phyloP scores from a whole-genome alignment of 805 yeast species.

The Cephaloascus fragrans region DNA sequence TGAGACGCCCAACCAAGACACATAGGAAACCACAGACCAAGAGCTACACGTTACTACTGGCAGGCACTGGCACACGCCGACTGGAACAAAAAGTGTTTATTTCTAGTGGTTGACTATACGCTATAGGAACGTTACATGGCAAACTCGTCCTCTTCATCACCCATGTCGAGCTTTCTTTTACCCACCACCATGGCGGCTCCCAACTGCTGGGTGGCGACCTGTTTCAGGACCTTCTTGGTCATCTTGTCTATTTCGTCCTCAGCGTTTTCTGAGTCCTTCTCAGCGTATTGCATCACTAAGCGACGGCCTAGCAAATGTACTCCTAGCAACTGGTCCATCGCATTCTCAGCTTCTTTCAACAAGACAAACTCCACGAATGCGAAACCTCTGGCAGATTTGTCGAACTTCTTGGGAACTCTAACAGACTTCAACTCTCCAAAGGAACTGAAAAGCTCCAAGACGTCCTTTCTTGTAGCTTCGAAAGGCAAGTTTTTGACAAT shows the following conservation, averaged over 20 bases:
- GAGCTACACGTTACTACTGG: too few species aligned
- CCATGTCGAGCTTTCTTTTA: conserved; percentile 64
- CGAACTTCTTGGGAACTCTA: conserved; percentile 93
- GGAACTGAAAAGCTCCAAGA: conserved; percentile 86
- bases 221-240: conserved; percentile 78
- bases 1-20: too few species aligned
- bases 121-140: too few species aligned
- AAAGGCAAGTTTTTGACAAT: conserved; percentile 95
- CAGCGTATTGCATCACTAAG: conserved; percentile 87
- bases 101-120: too few species aligned
- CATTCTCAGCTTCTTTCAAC: conserved; percentile 83
- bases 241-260: conserved; percentile 86
- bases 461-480: conserved; percentile 88
- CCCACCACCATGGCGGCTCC: conserved; percentile 67
- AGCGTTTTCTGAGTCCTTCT: conserved; percentile 69
- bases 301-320: conserved; percentile 95
- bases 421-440: conserved; percentile 93
- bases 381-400: conserved; percentile 92
- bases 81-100: too few species aligned
- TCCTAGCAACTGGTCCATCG: conserved; percentile 89
- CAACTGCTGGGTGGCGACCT: conserved; percentile 66
- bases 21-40: too few species aligned
- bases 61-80: too few species aligned
- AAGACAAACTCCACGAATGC: conserved; percentile 91
- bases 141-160: conserved; percentile 31